Evolutionary conservation across 1,139 yeast genomes (phyloP).

Genomic region (Taphrina wiesneri): DNA sequence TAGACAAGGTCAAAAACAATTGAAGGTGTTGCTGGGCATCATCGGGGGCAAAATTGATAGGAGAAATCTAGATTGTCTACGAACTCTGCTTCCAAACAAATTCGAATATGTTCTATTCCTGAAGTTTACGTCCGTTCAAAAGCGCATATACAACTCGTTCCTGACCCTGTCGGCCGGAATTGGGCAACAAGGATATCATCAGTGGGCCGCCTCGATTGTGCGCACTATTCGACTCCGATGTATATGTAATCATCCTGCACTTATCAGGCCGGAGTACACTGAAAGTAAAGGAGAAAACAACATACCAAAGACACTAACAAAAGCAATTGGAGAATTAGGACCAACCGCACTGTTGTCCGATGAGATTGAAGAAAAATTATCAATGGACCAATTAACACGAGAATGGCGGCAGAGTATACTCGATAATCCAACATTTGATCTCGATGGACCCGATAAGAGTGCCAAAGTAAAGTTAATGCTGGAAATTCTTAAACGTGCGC

Average conservation of each 20-base stretch:
- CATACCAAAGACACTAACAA: background rate
- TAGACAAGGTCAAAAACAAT: constrained; percentile 94
- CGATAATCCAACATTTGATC: background rate
- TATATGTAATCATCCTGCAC: constrained; percentile 7
- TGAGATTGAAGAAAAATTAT: background rate
- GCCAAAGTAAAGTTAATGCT: background rate
- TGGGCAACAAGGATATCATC: background rate
- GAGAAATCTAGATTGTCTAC: constrained; percentile 88
- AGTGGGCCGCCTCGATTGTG: background rate
- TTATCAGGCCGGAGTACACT: background rate
- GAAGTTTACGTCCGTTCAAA: constrained; percentile 71
- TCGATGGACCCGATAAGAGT: constrained; percentile 9
- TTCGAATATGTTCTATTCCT: constrained; percentile 91
- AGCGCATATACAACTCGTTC: background rate
- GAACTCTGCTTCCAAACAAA: constrained; percentile 89
- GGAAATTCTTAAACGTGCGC: background rate
- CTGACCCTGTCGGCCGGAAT: background rate
- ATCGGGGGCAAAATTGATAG: constrained; percentile 86
- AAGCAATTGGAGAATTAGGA: background rate
- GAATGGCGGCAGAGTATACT: background rate
- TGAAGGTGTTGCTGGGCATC: constrained; percentile 81
- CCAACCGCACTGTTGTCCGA: background rate
- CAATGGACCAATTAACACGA: background rate
- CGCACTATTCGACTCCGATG: background rate
- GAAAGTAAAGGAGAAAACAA: background rate